A percentile compares a stretch with the other conserved stretches of the same genome.
These are phyloP conservation scores for Strigomonas culicis DNA, from an alignment of 208 protist species.

Conservation along the genomic window DNA sequence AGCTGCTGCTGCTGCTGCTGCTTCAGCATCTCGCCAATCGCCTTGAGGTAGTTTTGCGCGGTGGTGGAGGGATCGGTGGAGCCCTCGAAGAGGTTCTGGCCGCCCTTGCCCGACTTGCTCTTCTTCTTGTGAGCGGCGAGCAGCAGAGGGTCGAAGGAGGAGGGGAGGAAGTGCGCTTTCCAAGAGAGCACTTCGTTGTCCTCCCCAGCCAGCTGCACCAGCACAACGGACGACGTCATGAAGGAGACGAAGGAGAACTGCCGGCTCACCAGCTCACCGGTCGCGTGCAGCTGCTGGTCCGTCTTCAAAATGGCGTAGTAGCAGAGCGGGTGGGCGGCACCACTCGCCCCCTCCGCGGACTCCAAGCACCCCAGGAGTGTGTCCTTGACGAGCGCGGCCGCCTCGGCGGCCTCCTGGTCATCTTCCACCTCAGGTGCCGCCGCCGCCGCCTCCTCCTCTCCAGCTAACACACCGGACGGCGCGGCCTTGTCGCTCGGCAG, in stretches of 20 bases:
- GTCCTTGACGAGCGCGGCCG: neutral
- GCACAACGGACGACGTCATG: conserved; percentile 27
- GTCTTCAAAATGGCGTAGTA: conserved; percentile 64
- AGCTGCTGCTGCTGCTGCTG: conserved; percentile 3
- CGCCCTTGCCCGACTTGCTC: conserved; percentile 1
- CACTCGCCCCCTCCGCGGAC: conserved; percentile 6
- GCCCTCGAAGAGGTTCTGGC: conserved; percentile 20
- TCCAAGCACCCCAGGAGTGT: neutral
- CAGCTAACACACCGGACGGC: neutral
- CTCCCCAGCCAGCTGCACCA: conserved; percentile 34
- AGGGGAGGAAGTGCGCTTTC: conserved; percentile 28
- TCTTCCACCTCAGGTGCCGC: conserved; percentile 6
- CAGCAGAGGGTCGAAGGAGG: neutral
- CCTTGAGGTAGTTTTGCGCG: conserved; percentile 77
- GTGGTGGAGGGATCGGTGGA: conserved; percentile 70
- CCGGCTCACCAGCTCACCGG: conserved; percentile 59
- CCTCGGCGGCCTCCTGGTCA: conserved; percentile 7
- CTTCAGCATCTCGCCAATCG: conserved; percentile 62
- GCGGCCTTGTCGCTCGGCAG: conserved; percentile 7
- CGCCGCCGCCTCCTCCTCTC: neutral
- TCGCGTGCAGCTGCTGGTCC: conserved; percentile 81
- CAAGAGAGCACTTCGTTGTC: conserved; percentile 70
- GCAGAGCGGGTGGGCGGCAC: neutral
- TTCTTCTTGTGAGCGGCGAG: neutral
- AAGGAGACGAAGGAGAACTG: conserved; percentile 62